Conservation (phyloP, 164 flowering plant genomes). For the Piper longum region DNA sequence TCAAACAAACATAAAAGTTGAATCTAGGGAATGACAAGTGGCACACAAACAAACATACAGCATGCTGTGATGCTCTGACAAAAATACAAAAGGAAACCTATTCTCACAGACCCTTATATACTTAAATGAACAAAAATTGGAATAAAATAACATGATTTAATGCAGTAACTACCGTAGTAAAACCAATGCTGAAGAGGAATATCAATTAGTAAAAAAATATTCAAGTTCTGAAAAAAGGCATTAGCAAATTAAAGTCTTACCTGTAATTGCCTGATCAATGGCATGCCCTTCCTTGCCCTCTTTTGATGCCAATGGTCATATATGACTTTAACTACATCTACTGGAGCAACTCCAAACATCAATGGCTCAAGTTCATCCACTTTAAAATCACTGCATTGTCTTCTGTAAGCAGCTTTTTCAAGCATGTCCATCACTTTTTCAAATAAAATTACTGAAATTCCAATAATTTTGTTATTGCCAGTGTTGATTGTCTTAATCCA, state of each 20-base stretch:
- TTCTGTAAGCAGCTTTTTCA: constrained; percentile 70
- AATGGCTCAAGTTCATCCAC: constrained; percentile 53
- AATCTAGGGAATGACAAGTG: too few relatives aligned
- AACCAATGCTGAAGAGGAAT: too few relatives aligned
- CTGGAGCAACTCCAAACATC: constrained; percentile 37
- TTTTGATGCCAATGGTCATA: constrained; percentile 68
- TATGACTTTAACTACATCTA: constrained; percentile 33
- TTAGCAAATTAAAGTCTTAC: constrained; percentile 17
- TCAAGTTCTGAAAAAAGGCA: neutral
- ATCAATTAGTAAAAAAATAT: too few relatives aligned
- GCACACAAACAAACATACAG: too few relatives aligned
- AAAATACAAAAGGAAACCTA: too few relatives aligned
- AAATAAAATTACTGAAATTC: constrained; percentile 56
- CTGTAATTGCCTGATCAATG: constrained; percentile 91
- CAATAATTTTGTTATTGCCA: constrained; percentile 10
- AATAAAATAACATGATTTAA: too few relatives aligned
- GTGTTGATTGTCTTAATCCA: constrained; percentile 36
- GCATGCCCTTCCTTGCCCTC: constrained; percentile 65
- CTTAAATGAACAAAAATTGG: too few relatives aligned
- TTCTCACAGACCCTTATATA: too few relatives aligned
- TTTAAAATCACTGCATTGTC: constrained; percentile 47
- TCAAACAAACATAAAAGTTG: too few relatives aligned
- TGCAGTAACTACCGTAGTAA: too few relatives aligned
- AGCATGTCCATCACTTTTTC: constrained; percentile 79
- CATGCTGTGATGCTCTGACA: too few relatives aligned